Evolutionary conservation across 1,139 yeast species (phyloP), one percentile per base, ranked within the genome.

Genomic region (Kodamaea suecica): DNA sequence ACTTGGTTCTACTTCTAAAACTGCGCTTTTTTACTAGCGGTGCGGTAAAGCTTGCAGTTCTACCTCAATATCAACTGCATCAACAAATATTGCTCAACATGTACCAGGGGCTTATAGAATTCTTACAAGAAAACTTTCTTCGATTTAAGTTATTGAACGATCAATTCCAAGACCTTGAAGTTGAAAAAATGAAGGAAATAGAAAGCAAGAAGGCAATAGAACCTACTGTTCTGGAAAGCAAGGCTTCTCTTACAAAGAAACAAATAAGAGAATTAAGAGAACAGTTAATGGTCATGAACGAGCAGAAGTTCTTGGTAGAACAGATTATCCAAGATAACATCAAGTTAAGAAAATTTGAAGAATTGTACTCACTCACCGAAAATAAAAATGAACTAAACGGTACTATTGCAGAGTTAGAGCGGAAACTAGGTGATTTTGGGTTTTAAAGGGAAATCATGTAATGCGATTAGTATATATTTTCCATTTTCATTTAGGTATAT

Each of bases 201-300:
- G 37, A 35, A 23, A 36, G 28, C 12, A 25, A 17, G 17, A 36
- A 13, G 9, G 26, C n/a, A 21, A 11, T 17, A n/a, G n/a, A n/a
- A 23, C 15, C 35, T 4, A 17, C 23, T 12, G 16, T 25, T 15
- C 13, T 21, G 6, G 20, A 34, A n/a, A 34, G 30, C 8, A 32
- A 30, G 16, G 17, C 23, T 12, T 19, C 24, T 5, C 31, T 75
- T 8, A 63, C 73, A 2, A 70, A 72, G 47, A 61, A 62, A 32
- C 76, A 80, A 45, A 76, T 84, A 4, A 65, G 85, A 35, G 72
- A 70, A 38, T 60, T 74, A 24, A 66, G 94, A 37, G 94, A 87
- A 47, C 83, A 84, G 46, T 59, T 90, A 38, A 84, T 88, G 82
- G 96, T 90, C 10, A 64, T 87, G 59, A 83, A 83, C 44, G 97